These are phyloP conservation scores for Paspalum vaginatum DNA, from an alignment of 176 grass and related monocot species.

Conservation along the genomic window DNA sequence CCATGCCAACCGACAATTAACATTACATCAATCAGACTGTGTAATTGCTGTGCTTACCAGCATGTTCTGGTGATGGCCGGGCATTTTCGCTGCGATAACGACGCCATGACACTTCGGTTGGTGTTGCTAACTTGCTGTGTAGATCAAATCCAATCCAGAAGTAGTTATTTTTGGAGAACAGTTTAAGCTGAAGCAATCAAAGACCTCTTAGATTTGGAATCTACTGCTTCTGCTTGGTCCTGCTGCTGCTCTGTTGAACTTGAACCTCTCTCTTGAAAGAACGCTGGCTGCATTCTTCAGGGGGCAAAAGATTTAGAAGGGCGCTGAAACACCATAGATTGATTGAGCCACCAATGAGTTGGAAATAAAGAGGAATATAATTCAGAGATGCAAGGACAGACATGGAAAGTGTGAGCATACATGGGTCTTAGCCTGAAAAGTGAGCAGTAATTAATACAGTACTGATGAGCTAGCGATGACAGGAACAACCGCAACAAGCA, in stretches of 20 bases:
- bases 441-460: too few species aligned
- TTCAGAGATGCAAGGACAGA: too few species aligned
- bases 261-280: not conserved
- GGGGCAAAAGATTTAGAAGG: not conserved
- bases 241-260: too few species aligned
- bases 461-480: not conserved
- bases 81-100: constrained; percentile 30
- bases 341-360: too few species aligned
- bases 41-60: constrained; percentile 6
- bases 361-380: too few species aligned
- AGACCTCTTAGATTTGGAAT: not conserved
- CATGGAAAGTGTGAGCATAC: too few species aligned
- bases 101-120: not conserved
- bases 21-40: not conserved
- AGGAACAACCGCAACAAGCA: not conserved
- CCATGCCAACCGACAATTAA: constrained; percentile 24
- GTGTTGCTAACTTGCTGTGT: not conserved
- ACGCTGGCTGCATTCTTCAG: not conserved
- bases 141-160: not conserved
- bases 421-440: too few species aligned
- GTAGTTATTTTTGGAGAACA: not conserved
- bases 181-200: not conserved
- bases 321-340: not conserved
- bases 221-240: not conserved
- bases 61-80: constrained; percentile 1